Evolutionary conservation across 2,329 filamentous ascomycete species (phyloP).

Genomic region (Triangularia setosa): DNA sequence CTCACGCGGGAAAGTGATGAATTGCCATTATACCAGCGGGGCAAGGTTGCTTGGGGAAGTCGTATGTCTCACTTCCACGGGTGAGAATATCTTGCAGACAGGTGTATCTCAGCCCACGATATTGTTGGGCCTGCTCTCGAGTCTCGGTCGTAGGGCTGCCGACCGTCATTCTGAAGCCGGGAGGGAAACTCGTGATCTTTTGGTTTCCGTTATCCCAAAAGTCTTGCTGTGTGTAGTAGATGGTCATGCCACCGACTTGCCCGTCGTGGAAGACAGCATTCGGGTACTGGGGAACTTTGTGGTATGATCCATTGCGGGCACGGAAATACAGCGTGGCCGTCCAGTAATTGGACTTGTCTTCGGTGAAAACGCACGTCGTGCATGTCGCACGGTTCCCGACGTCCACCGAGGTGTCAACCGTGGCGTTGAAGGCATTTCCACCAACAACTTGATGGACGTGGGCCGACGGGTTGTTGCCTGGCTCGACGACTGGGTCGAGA

Average conservation of each 20-base stretch:
- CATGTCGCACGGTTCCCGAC: constrained; percentile 24
- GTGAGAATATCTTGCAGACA: constrained; percentile 15
- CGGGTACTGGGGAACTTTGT: constrained; percentile 24
- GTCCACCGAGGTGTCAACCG: constrained; percentile 21
- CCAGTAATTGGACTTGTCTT: constrained; percentile 32
- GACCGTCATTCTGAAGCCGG: constrained; percentile 24
- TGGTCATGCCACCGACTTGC: constrained; percentile 25
- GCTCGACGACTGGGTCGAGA: constrained; percentile 26
- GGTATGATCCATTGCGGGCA: constrained; percentile 27
- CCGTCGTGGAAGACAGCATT: constrained; percentile 23
- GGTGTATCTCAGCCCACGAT: constrained; percentile 17
- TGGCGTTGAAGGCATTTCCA: constrained; percentile 27
- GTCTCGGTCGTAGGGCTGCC: constrained; percentile 14
- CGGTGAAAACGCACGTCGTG: constrained; percentile 26
- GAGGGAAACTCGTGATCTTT: constrained; percentile 27
- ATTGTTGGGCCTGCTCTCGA: constrained; percentile 1
- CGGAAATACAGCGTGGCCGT: constrained; percentile 28
- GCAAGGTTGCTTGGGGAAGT: constrained; percentile 21
- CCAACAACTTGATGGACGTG: constrained; percentile 28
- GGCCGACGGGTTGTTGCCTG: constrained; percentile 22
- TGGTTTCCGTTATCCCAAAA: constrained; percentile 23
- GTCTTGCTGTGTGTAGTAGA: constrained; percentile 29
- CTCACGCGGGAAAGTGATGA: constrained; percentile 21
- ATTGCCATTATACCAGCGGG: constrained; percentile 21
- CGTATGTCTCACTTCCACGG: constrained; percentile 16